These are phyloP conservation scores for Gentiana macrophylla DNA, from an alignment of 257 asterid species.

Conservation along the genomic window DNA sequence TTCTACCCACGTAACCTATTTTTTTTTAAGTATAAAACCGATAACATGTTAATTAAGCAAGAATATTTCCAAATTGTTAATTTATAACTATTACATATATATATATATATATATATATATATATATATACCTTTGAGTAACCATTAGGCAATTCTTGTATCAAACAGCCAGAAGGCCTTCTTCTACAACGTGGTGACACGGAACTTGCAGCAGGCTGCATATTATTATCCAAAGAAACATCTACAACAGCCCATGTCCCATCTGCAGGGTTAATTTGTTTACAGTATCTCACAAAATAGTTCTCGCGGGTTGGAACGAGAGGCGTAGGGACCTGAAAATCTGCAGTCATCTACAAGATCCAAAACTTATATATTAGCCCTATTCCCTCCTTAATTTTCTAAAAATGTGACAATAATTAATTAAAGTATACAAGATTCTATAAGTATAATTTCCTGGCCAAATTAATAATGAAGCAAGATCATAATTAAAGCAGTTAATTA, in stretches of 20 bases:
- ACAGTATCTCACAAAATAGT: conserved; percentile 30
- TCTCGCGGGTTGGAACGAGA: conserved; percentile 27
- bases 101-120: too few species aligned
- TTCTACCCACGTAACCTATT: conserved; percentile 27
- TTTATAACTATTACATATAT: not conserved
- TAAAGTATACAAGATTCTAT: not conserved
- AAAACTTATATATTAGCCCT: too few species aligned
- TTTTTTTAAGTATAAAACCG: not conserved
- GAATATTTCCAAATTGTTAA: too few species aligned
- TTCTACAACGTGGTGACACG: conserved; percentile 20
- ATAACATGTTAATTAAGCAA: too few species aligned
- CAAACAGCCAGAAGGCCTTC: conserved; percentile 35
- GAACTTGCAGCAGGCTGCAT: conserved; percentile 9
- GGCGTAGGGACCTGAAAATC: conserved; percentile 33
- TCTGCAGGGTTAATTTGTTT: conserved; percentile 18
- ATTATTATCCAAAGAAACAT: conserved; percentile 26
- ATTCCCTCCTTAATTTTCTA: not conserved
- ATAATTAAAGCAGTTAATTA: not conserved
- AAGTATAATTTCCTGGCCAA: too few species aligned
- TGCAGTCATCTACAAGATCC: conserved; percentile 20
- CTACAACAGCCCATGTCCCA: conserved; percentile 34
- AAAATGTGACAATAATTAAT: not conserved
- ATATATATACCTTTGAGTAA: conserved; percentile 20
- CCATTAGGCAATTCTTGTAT: conserved; percentile 34
- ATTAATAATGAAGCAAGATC: too few species aligned